Evolutionary conservation across 345 rosid genomes (phyloP).

Genomic region (Odontarrhena argentea): DNA sequence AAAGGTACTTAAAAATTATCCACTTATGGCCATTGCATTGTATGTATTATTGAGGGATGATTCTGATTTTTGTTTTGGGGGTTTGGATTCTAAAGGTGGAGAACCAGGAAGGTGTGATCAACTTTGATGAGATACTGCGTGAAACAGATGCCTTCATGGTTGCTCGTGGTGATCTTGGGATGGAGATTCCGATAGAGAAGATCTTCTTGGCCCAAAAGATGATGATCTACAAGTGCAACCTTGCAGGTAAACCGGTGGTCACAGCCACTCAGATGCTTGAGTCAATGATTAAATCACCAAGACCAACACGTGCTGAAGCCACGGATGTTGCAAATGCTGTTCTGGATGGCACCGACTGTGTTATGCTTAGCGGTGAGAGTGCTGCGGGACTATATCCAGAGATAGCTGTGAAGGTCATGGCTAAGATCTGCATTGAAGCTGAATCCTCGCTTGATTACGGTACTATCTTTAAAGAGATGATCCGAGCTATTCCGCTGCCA

Average conservation of each 20-base stretch:
- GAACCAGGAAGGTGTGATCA: slow-evolving; percentile 92
- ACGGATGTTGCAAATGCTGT: slow-evolving; percentile 95
- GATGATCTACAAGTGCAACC: slow-evolving; percentile 97
- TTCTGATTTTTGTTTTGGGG: slow-evolving; percentile 10
- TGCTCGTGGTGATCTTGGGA: slow-evolving; percentile 95
- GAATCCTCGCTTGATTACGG: slow-evolving; percentile 83
- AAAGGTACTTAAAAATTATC: slow-evolving; percentile 50
- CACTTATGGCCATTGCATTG: slow-evolving; percentile 1
- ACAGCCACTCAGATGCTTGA: slow-evolving; percentile 96
- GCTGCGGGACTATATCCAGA: slow-evolving; percentile 90
- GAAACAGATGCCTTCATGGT: slow-evolving; percentile 96
- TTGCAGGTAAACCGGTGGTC: slow-evolving; percentile 87
- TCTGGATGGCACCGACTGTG: slow-evolving; percentile 89
- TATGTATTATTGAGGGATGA: slow-evolving; percentile 3
- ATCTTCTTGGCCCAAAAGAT: slow-evolving; percentile 88
- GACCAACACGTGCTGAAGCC: slow-evolving; percentile 94
- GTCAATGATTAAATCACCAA: slow-evolving; percentile 90
- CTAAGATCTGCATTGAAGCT: slow-evolving; percentile 77
- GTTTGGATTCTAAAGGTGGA: slow-evolving; percentile 54
- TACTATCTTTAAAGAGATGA: slow-evolving; percentile 83
- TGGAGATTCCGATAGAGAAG: slow-evolving; percentile 96
- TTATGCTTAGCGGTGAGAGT: slow-evolving; percentile 94
- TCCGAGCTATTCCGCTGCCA: slow-evolving; percentile 82
- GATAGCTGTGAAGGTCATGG: slow-evolving; percentile 87
- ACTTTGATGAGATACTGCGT: slow-evolving; percentile 88